Percentiles rank a stretch among this genome's conserved stretches.
Conservation (phyloP, 495 filamentous ascomycete species). For the Penicillium angulare region DNA sequence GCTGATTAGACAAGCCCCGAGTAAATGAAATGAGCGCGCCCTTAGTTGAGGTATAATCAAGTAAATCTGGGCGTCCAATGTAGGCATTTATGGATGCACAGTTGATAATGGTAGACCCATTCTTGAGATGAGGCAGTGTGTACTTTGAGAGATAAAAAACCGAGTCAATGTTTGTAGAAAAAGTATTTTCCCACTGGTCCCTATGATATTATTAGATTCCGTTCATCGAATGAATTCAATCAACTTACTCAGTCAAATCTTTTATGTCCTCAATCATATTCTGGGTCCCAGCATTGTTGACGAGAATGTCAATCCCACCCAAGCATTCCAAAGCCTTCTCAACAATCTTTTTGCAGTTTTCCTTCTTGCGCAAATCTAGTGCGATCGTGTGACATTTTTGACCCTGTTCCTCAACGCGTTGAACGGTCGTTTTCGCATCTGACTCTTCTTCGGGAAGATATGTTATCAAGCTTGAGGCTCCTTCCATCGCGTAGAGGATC, state of each 20-base stretch:
- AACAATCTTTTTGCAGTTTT: slow-evolving; percentile 69
- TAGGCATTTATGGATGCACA: slow-evolving; percentile 15
- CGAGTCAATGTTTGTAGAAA: slow-evolving; percentile 57
- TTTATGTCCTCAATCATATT: slow-evolving; percentile 71
- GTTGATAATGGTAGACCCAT: slow-evolving; percentile 56
- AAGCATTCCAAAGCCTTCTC: slow-evolving; percentile 62
- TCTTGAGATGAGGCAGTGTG: slow-evolving; percentile 1
- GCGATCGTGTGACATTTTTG: slow-evolving; percentile 58
- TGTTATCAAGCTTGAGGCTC: slow-evolving; percentile 69
- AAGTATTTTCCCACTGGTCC: slow-evolving; percentile 45
- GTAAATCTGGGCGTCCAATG: slow-evolving; percentile 52
- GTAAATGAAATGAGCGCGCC: slow-evolving; percentile 63
- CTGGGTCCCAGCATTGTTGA: slow-evolving; percentile 80
- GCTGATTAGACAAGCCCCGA: slow-evolving; percentile 50
- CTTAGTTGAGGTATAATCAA: slow-evolving; percentile 63
- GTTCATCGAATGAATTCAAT: background rate
- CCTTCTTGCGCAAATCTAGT: slow-evolving; percentile 58
- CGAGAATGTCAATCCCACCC: slow-evolving; percentile 70
- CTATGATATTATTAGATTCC: slow-evolving; percentile 42
- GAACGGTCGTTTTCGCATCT: slow-evolving; percentile 73
- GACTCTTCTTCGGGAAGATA: slow-evolving; percentile 76
- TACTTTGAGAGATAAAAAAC: slow-evolving; percentile 44
- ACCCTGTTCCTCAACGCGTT: slow-evolving; percentile 62
- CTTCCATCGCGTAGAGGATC: slow-evolving; percentile 81
- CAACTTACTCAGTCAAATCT: slow-evolving; percentile 65